Percentiles rank a stretch among this genome's conserved stretches.
phyloP scores from a whole-genome alignment of 108 stramenopile species.

The Craspedostauros australis region DNA sequence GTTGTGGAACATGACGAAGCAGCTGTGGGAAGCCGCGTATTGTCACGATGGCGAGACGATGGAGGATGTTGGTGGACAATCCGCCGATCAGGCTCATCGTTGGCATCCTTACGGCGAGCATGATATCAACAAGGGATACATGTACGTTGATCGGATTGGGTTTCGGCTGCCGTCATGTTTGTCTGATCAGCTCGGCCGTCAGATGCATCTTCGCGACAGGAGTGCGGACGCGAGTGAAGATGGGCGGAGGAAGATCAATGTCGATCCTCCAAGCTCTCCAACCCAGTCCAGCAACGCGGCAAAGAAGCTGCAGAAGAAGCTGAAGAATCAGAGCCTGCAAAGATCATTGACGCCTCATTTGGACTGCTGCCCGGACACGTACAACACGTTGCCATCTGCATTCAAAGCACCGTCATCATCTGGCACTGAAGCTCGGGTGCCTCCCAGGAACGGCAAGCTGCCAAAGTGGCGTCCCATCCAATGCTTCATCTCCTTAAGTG shows the following conservation, averaged over 20 bases:
- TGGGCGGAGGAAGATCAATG: not conserved
- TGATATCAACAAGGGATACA: constrained; percentile 59
- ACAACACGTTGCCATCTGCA: no score
- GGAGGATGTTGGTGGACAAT: constrained; percentile 19
- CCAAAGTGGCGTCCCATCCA: constrained; percentile 92
- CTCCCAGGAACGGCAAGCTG: constrained; percentile 1
- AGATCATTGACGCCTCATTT: constrained; percentile 91
- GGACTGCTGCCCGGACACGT: constrained; percentile 84
- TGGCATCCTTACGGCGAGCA: constrained; percentile 82
- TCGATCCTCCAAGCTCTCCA: not conserved
- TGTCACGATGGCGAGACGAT: constrained; percentile 45
- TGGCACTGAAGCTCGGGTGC: no score
- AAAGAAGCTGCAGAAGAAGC: constrained; percentile 43
- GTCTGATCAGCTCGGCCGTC: constrained; percentile 50
- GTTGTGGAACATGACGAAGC: constrained; percentile 57
- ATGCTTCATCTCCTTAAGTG: constrained; percentile 83
- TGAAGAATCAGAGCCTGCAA: constrained; percentile 55
- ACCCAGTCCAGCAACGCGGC: not conserved
- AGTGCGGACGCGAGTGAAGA: constrained; percentile 1
- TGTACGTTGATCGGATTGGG: constrained; percentile 87
- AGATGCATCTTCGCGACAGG: not conserved
- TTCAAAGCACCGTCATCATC: no score
- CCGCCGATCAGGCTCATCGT: constrained; percentile 21
- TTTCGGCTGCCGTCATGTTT: constrained; percentile 73
- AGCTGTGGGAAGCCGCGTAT: constrained; percentile 79